phyloP scores from a whole-genome alignment of 306 rosid species.

The Cicer pinnatifidum region DNA sequence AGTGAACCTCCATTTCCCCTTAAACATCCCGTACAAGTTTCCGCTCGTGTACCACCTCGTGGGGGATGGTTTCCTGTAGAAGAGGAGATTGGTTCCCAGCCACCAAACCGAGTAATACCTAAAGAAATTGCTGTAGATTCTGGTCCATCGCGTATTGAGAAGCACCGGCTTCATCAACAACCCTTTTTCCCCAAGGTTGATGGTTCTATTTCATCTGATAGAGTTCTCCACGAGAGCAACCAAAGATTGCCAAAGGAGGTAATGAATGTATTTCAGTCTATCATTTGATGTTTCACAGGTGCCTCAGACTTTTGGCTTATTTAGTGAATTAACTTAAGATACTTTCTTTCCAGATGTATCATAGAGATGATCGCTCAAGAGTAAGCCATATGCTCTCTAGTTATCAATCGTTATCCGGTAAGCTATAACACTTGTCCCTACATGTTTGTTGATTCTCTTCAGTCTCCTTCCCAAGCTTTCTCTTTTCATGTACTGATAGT shows the following conservation, averaged over 20 bases:
- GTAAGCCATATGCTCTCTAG: constrained; percentile 60
- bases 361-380: constrained; percentile 86
- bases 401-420: constrained; percentile 77
- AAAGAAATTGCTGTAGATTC: constrained; percentile 80
- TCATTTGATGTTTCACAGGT: constrained; percentile 35
- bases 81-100: constrained; percentile 90
- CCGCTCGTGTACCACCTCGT: constrained; percentile 61
- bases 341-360: constrained; percentile 69
- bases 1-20: constrained; percentile 77
- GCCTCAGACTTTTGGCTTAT: constrained; percentile 34
- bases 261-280: constrained; percentile 46
- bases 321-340: constrained; percentile 26
- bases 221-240: constrained; percentile 71
- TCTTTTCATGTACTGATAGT: constrained; percentile 19
- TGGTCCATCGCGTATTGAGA: constrained; percentile 73
- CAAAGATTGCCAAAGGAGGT: constrained; percentile 86
- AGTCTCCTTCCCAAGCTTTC: neutral
- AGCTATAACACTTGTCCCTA: constrained; percentile 44
- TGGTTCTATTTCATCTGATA: constrained; percentile 68
- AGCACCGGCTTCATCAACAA: constrained; percentile 72
- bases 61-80: constrained; percentile 85
- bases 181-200: constrained; percentile 78
- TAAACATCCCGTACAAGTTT: constrained; percentile 65
- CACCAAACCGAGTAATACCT: constrained; percentile 56
- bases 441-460: constrained; percentile 30